Evolutionary conservation across 2,329 filamentous ascomycete species (phyloP).

Genomic region (Curvularia eragrostidis): DNA sequence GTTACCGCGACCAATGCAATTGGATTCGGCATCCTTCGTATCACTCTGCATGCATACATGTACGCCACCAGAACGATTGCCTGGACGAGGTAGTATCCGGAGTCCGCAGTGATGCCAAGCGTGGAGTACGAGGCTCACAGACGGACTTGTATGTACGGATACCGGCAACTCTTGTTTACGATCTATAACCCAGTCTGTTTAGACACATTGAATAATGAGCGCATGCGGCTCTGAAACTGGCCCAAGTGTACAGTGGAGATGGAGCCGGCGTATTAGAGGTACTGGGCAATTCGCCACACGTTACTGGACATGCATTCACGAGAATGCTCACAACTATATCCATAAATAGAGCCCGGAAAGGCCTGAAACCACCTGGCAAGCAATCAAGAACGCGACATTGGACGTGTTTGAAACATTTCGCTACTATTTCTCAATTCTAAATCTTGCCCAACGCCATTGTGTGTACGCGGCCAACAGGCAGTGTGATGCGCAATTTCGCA

Average conservation of each 20-base stretch:
- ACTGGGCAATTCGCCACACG: neutral
- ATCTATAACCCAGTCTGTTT: neutral
- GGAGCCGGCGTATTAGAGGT: neutral
- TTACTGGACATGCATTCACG: slow-evolving; percentile 7
- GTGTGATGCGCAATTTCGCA: slow-evolving; percentile 30
- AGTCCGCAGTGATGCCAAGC: neutral
- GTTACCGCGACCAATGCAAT: neutral
- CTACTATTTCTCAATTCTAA: slow-evolving; percentile 10
- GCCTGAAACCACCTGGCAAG: neutral
- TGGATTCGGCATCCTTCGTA: neutral
- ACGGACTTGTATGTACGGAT: neutral
- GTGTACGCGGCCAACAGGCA: neutral
- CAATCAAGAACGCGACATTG: slow-evolving; percentile 16
- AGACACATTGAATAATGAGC: slow-evolving; percentile 1
- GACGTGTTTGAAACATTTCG: slow-evolving; percentile 21
- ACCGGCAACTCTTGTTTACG: neutral
- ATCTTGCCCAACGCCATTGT: slow-evolving; percentile 5
- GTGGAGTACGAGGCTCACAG: neutral
- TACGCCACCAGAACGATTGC: neutral
- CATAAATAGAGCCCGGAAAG: neutral
- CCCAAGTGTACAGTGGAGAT: neutral
- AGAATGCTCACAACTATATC: neutral
- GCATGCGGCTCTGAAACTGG: neutral
- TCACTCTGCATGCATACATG: neutral
- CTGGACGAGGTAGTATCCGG: neutral